These are phyloP conservation scores for Penicillium sp. DNA, from an alignment of 2,329 filamentous ascomycete species.

Conservation along the genomic window DNA sequence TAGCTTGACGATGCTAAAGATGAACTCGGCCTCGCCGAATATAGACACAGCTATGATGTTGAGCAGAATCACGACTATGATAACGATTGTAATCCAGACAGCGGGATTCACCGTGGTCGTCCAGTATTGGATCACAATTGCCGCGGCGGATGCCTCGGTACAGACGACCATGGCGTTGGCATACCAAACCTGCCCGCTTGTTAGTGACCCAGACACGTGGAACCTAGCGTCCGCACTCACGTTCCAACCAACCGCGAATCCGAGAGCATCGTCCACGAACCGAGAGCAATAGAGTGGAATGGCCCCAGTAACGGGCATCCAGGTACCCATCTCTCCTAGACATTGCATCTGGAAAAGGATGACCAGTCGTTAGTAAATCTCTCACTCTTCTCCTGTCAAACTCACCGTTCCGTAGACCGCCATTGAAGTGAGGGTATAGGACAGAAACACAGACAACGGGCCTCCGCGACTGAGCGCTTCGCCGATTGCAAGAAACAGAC, in stretches of 20 bases:
- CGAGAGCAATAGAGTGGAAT: slow-evolving; percentile 3
- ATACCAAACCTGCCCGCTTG: too few relatives aligned
- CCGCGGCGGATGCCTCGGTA: slow-evolving; percentile 38
- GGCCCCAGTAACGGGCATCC: slow-evolving; percentile 4
- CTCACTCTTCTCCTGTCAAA: too few relatives aligned
- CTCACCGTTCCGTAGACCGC: background rate
- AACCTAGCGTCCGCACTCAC: too few relatives aligned
- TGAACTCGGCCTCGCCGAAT: slow-evolving; percentile 56
- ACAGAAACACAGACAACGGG: slow-evolving; percentile 2
- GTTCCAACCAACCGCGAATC: slow-evolving; percentile 45
- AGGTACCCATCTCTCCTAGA: slow-evolving; percentile 2
- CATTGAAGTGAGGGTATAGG: background rate
- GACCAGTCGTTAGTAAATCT: background rate
- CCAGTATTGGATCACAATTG: slow-evolving; percentile 55
- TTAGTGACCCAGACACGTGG: too few relatives aligned
- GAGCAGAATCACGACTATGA: slow-evolving; percentile 47
- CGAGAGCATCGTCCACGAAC: slow-evolving; percentile 13
- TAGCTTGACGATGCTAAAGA: slow-evolving; percentile 54
- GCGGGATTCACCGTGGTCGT: slow-evolving; percentile 43
- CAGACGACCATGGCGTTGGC: too few relatives aligned
- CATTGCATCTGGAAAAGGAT: background rate
- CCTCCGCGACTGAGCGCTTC: slow-evolving; percentile 2
- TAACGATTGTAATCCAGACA: slow-evolving; percentile 54
- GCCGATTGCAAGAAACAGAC: slow-evolving; percentile 6
- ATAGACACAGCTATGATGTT: slow-evolving; percentile 51